Conservation (phyloP, 2,329 filamentous ascomycete species). For the Blumeriella jaapii region DNA sequence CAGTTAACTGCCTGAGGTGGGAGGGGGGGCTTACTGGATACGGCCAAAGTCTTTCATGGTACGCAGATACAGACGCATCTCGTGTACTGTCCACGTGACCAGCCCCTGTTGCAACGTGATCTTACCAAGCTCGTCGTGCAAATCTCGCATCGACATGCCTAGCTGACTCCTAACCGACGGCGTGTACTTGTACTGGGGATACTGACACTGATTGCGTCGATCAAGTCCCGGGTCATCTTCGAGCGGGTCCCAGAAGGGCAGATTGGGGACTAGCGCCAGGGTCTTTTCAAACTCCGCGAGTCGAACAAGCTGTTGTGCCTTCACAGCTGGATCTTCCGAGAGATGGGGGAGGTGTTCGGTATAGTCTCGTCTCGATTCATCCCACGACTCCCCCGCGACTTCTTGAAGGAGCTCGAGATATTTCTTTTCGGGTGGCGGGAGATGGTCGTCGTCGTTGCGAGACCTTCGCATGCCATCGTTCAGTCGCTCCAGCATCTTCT, state of each 20-base stretch:
- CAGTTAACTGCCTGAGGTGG: not conserved
- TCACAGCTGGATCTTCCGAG: not conserved
- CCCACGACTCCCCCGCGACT: conserved; percentile 16
- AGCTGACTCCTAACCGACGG: not conserved
- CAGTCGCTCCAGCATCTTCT: conserved; percentile 7
- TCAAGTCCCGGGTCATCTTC: not conserved
- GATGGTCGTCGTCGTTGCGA: not conserved
- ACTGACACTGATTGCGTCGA: not conserved
- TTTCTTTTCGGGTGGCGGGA: conserved; percentile 1
- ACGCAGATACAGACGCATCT: not conserved
- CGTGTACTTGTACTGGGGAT: not conserved
- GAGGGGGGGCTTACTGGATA: conserved; percentile 11
- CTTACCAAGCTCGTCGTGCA: not conserved
- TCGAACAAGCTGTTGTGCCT: not conserved
- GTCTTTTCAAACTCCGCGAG: not conserved
- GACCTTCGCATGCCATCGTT: conserved; percentile 6
- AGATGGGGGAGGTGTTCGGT: not conserved
- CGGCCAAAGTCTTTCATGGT: not conserved
- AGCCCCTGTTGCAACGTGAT: not conserved
- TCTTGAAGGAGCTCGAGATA: conserved; percentile 7
- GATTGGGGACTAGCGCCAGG: not conserved
- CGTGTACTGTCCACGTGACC: not conserved
- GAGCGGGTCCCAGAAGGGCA: conserved; percentile 1
- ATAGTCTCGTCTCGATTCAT: conserved; percentile 4
- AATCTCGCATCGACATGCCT: not conserved